Evolutionary conservation across 2,329 filamentous ascomycete genomes (phyloP).

Genomic region (Aplosporella prunicola): DNA sequence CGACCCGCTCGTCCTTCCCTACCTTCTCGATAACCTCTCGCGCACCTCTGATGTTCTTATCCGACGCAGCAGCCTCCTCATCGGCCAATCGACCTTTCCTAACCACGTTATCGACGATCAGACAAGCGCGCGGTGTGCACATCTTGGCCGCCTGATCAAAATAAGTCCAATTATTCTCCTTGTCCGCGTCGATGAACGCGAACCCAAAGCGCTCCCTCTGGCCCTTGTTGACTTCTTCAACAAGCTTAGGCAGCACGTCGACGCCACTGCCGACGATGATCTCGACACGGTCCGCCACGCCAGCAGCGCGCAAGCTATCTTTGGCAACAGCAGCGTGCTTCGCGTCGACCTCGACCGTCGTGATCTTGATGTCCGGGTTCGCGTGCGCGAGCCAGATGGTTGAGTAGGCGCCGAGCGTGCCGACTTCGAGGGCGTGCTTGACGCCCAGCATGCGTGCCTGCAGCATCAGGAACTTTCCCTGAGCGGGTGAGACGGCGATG

Average conservation of each 20-base stretch:
- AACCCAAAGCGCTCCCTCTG: slow-evolving; percentile 38
- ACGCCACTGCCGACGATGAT: slow-evolving; percentile 38
- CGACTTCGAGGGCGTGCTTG: slow-evolving; percentile 40
- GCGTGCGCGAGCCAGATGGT: slow-evolving; percentile 43
- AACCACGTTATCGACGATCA: slow-evolving; percentile 46
- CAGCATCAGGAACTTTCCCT: slow-evolving; percentile 27
- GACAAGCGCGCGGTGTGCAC: slow-evolving; percentile 29
- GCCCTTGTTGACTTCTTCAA: slow-evolving; percentile 30
- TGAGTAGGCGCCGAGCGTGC: slow-evolving; percentile 46
- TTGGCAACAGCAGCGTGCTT: slow-evolving; percentile 39
- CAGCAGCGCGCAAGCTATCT: slow-evolving; percentile 34
- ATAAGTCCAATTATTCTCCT: slow-evolving; percentile 41
- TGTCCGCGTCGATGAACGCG: slow-evolving; percentile 46
- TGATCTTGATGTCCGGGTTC: slow-evolving; percentile 33
- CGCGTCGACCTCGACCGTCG: slow-evolving; percentile 42
- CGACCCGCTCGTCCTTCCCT: slow-evolving; percentile 34
- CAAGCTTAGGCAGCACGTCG: slow-evolving; percentile 34
- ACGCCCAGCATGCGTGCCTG: slow-evolving; percentile 22
- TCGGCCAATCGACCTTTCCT: slow-evolving; percentile 29
- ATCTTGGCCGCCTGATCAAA: slow-evolving; percentile 36
- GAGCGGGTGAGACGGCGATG: slow-evolving; percentile 25
- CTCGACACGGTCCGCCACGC: slow-evolving; percentile 34
- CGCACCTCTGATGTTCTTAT: slow-evolving; percentile 24
- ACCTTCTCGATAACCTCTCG: slow-evolving; percentile 34
- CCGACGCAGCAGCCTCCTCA: slow-evolving; percentile 14